Evolutionary conservation across 345 rosid species (phyloP), one percentile per base, ranked within the genome.

Genomic region (Melaleuca alternifolia): DNA sequence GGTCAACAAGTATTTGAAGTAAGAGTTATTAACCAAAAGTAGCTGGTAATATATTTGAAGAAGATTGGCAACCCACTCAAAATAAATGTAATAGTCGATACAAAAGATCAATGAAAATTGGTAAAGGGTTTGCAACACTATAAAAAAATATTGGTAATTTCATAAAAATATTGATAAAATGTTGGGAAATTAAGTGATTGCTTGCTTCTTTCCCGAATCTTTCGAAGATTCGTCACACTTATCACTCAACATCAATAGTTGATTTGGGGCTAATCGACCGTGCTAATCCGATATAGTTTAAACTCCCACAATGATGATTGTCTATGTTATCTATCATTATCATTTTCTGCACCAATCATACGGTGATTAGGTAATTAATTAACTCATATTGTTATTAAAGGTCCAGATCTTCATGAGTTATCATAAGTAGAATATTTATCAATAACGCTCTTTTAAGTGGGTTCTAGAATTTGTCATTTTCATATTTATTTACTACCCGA

Each of bases 371-470:
- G 23, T 28, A 30, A 30, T 62, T 13, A 1, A 62, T 30, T 1
- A 62, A 30, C 23, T 30, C 41, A 2, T 30, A 18, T 54, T 21
- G 59, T 54, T 23, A 54, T 54, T 23, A 54, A 21, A 21, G 59
- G 59, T 26, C 21, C 15, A 62, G 20, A 1, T 62, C 41, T 3
- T 62, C 71, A 61, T 15, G 0, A n/a, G 75, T 28, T 28, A 13
- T 61, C 75, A 0, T 18, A 61, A n/a, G 41, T 0, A 28, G 41
- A 26, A 28, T 61, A 28, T 14, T 6, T 61, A 61, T 61, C 37
- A 61, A 0, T 20, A 61, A 13, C 10, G 1, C 75, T 0, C 0
- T 0, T 61, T 61, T 61, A 6, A 1, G n/a, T 30, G 14, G 0
- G 6, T 0, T 5, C 0, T 28, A n/a, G 75, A 1, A 61, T 61